Percentiles rank a stretch among this genome's conserved stretches.
These are phyloP conservation scores for Durio zibethinus DNA, from an alignment of 345 rosid genomes.

Conservation along the genomic window DNA sequence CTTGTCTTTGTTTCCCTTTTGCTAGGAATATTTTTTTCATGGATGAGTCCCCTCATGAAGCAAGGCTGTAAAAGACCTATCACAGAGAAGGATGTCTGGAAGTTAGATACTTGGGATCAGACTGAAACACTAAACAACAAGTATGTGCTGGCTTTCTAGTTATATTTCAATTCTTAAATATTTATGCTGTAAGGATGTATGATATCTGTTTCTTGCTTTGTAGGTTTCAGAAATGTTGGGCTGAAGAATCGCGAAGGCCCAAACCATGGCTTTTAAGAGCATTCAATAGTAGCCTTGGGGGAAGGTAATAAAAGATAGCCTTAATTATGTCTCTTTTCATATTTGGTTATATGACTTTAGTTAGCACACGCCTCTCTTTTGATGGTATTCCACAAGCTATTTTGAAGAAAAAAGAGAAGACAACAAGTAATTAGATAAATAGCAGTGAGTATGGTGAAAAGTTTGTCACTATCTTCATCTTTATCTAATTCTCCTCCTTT, in stretches of 20 bases:
- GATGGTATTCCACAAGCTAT: background rate
- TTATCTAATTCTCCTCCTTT: conserved; percentile 22
- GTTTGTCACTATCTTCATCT: background rate
- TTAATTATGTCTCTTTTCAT: background rate
- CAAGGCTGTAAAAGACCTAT: conserved; percentile 82
- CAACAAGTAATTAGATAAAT: conserved; percentile 1
- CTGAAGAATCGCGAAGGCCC: conserved; percentile 61
- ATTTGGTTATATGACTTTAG: background rate
- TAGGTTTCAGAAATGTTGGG: conserved; percentile 90
- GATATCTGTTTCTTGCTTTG: conserved; percentile 24
- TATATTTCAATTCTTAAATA: conserved; percentile 11
- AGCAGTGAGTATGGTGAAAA: background rate
- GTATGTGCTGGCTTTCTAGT: conserved; percentile 35
- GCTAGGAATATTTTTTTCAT: conserved; percentile 60
- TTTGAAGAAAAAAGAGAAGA: background rate
- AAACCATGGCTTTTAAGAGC: conserved; percentile 97
- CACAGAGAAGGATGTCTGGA: conserved; percentile 94
- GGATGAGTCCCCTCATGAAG: conserved; percentile 92
- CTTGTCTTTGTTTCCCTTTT: conserved; percentile 7
- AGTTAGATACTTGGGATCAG: conserved; percentile 86
- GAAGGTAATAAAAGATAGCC: conserved; percentile 51
- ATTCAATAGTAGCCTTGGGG: conserved; percentile 76
- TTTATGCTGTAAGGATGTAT: conserved; percentile 16
- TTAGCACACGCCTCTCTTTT: conserved; percentile 7
- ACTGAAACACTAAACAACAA: conserved; percentile 71